These are phyloP conservation scores for Leishmania martiniquensis DNA, from an alignment of 208 protist species.

Conservation along the genomic window DNA sequence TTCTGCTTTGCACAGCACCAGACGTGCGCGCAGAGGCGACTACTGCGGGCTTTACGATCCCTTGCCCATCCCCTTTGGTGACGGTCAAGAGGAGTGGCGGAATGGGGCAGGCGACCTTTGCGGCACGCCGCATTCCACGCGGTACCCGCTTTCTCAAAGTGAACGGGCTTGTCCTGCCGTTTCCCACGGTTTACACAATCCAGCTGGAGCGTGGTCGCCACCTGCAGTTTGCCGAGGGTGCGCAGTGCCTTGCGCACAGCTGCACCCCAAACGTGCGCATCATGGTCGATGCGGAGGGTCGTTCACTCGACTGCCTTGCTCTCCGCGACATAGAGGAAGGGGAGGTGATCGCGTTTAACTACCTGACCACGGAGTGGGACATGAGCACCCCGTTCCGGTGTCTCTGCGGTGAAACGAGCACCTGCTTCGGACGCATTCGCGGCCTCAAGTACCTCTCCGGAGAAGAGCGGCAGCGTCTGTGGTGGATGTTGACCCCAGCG, in stretches of 20 bases:
- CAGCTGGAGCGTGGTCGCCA: conserved; percentile 64
- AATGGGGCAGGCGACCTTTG: conserved; percentile 89
- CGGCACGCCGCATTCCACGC: conserved; percentile 45
- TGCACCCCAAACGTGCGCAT: conserved; percentile 86
- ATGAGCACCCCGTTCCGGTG: conserved; percentile 86
- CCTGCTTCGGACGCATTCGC: conserved; percentile 72
- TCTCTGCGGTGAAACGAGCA: conserved; percentile 44
- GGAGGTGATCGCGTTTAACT: conserved; percentile 89
- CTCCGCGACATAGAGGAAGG: conserved; percentile 70
- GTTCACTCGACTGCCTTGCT: conserved; percentile 69
- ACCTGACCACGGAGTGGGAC: conserved; percentile 91
- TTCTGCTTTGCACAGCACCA: conserved; percentile 60
- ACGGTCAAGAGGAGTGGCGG: conserved; percentile 59
- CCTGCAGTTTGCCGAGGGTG: conserved; percentile 84
- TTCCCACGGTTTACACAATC: conserved; percentile 86
- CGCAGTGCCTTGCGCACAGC: conserved; percentile 87
- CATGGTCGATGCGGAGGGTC: conserved; percentile 60
- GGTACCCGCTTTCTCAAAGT: conserved; percentile 80
- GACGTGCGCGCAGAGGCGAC: conserved; percentile 60
- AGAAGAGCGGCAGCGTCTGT: conserved; percentile 64
- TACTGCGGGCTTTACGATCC: conserved; percentile 52
- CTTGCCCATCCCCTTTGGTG: conserved; percentile 59
- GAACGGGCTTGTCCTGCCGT: conserved; percentile 73
- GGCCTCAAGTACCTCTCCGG: conserved; percentile 72
- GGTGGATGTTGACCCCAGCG: conserved; percentile 70